Base-by-base conservation (phyloP, 2,329 filamentous ascomycete species). In the Neofusicoccum ribis region DNA sequence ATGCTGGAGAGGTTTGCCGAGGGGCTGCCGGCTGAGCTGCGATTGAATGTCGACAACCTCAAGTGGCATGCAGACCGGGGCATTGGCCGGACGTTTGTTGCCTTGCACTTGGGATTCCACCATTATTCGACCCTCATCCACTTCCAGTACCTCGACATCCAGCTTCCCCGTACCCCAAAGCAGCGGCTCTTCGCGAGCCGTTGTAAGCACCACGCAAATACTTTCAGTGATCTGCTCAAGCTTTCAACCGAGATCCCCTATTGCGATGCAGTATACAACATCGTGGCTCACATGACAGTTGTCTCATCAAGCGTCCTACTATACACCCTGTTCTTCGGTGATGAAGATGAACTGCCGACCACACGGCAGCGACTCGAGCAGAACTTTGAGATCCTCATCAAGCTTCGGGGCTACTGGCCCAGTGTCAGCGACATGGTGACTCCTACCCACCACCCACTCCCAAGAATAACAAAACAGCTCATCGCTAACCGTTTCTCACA, bases 291-390 rank as follows among this genome's bases (percentile, higher is more conserved):
- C 68, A 79, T 83, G 39, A 72, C 82, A 5, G 78, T 82, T 9
- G 79, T 84, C 34, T 76, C 80, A 0, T 83, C 81, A 0, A 81
- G 81, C 0, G 75, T 83, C 0, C 78, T 82, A 56, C 75, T 83
- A 12, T 81, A 83, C 64, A 82, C 73, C 0, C 72, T 84, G 1
- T 74, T 83, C 0, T 82, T 83, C 64, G 70, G 70, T 1, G 73
- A 77, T 20, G 75, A 80, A 20, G 67, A 65, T 4, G 73, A 80
- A 52, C 77, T 81, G 7, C 64, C 68, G 0, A 68, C 71, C 3
- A 78, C 81, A 1, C 74, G 75, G 36, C 66, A 64, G 9, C 73
- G 76, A 7, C 72, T 84, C 1, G 80, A 81, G 67, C 72, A 72
- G 20, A 84, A 84, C 64, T 84, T 83, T 64, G 72, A 78, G 66